Evolutionary conservation across 148 eudicot genomes (phyloP).

Genomic region (Vaccinium macrocarpon): DNA sequence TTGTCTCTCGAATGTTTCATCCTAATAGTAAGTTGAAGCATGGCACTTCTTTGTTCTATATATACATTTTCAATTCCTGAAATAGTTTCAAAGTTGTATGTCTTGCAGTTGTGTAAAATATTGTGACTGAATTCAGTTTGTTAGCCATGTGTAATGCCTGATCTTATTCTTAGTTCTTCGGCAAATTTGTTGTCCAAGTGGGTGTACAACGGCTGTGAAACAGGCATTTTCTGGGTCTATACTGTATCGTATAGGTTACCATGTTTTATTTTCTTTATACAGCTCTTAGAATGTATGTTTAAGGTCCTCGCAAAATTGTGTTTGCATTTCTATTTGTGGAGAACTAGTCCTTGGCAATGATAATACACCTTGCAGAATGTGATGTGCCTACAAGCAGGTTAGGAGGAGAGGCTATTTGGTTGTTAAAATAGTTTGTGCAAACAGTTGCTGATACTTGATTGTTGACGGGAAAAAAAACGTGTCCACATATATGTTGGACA

Average conservation of each 20-base stretch:
- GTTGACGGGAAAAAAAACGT: neutral
- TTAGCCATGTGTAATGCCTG: neutral
- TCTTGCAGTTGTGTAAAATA: neutral
- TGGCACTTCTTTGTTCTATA: neutral
- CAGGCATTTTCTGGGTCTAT: neutral
- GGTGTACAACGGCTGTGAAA: neutral
- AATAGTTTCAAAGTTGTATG: conserved; percentile 1
- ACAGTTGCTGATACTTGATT: neutral
- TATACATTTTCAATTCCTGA: neutral
- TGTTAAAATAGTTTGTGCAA: neutral
- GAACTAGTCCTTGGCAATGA: neutral
- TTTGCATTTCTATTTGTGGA: neutral
- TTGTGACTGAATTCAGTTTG: neutral
- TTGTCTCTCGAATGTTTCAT: conserved; percentile 61
- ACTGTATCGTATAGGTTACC: neutral
- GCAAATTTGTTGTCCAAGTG: neutral
- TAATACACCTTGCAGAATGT: neutral
- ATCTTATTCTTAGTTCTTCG: neutral
- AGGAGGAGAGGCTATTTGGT: neutral
- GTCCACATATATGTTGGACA: neutral
- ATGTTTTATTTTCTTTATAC: neutral
- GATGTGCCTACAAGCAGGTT: neutral
- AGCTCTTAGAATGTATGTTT: neutral
- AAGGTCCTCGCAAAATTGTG: neutral
- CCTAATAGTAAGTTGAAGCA: conserved; percentile 50